Evolutionary conservation across 805 yeast species (phyloP), one percentile per base, ranked within the genome.

Genomic region (Nematodospora valgi): DNA sequence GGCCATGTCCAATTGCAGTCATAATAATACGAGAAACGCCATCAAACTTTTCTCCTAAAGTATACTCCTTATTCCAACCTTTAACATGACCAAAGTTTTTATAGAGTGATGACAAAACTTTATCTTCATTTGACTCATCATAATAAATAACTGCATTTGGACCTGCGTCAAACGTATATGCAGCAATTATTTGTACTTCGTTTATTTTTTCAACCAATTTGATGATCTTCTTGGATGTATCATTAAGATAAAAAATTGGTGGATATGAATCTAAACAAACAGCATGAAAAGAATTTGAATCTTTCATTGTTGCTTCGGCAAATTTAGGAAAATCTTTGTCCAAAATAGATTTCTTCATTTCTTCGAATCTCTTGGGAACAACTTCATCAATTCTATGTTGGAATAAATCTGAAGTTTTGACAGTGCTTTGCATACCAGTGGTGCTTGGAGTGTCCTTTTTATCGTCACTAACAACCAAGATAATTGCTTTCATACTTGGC

Each of bases 151-250:
- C 99, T 14, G 97, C 96, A 63, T 93, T 93, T 62, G 99, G 98
- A 56, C 99, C 99, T 21, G 99, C 99, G 61, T 93, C 99, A 54
- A 84, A 93, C 2, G 99, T 93, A 62, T 93, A 93, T 24, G 98
- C 98, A 9, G 96, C 98, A 37, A 91, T 72, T 9, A 23, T 16
- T 23, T 75, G 80, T 4, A 58, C 46, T 45, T 73, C 80, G 55
- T 93, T 93, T 56, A 93, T 76, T 37, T 71, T 65, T 59, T 93
- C 94, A 31, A 88, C 74, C 33, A 86, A 68, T 48, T 82, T 84
- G 45, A 89, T 82, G 51, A 87, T 76, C 35, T 78, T 80, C 49
- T 84, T 83, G 5, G 96, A 88, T 6, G 93, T 85, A 58, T 91
- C 98, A 56, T 86, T 91, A 64, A 89, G 65, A 62, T 89, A 89